These are phyloP conservation scores for Paramyrothecium roridum DNA, from an alignment of 2,329 filamentous ascomycete genomes.

Conservation along the genomic window DNA sequence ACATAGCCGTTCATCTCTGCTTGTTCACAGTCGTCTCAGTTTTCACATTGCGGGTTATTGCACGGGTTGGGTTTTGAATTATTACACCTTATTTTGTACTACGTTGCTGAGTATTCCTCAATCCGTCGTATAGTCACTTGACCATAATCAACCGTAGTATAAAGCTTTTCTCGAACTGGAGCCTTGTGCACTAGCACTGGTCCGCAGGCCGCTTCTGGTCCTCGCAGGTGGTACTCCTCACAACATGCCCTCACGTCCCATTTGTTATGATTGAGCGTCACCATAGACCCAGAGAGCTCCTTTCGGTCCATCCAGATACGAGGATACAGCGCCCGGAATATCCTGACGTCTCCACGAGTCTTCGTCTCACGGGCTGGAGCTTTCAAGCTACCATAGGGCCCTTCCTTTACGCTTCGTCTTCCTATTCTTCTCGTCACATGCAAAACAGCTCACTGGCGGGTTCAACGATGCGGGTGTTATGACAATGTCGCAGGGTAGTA, in stretches of 20 bases:
- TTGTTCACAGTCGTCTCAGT: no score
- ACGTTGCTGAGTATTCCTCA: slow-evolving; percentile 15
- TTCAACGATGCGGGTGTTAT: background rate
- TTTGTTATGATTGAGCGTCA: no score
- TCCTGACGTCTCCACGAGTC: slow-evolving; percentile 17
- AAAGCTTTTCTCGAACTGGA: slow-evolving; percentile 5
- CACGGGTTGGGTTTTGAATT: slow-evolving; percentile 4
- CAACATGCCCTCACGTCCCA: background rate
- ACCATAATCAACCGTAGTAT: slow-evolving; percentile 14
- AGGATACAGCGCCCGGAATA: no score
- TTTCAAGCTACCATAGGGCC: slow-evolving; percentile 63
- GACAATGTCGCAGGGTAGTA: background rate
- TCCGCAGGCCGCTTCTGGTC: slow-evolving; percentile 3
- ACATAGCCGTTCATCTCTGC: no score
- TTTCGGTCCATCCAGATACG: no score
- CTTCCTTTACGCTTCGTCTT: slow-evolving; percentile 19
- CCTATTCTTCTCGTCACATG: slow-evolving; percentile 14
- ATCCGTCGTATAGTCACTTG: slow-evolving; percentile 23
- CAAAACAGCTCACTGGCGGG: background rate
- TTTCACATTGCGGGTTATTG: background rate
- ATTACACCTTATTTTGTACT: slow-evolving; percentile 17
- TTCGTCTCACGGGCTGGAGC: slow-evolving; percentile 50
- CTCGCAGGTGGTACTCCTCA: background rate
- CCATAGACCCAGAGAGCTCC: no score
- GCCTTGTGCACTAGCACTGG: slow-evolving; percentile 20